Conservation (phyloP, 1,139 yeast species). For the Arxiozyma telluris region DNA sequence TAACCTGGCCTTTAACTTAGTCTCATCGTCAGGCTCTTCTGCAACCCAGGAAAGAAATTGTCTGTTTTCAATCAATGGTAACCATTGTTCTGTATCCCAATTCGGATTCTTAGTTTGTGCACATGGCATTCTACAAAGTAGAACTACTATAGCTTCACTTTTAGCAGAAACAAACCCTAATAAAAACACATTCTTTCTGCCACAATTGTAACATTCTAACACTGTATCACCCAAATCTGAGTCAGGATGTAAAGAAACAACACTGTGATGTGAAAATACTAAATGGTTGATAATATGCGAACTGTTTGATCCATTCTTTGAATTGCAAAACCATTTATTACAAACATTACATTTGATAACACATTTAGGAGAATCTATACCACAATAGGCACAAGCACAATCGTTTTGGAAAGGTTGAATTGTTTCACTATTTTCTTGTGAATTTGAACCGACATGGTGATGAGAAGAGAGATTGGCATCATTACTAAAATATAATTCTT, state of each 20-base stretch:
- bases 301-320: conserved; percentile 49
- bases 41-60: conserved; percentile 79
- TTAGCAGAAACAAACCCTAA: conserved; percentile 87
- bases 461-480: neutral
- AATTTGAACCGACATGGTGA: neutral
- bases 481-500: conserved; percentile 1
- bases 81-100: conserved; percentile 91
- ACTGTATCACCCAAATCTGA: conserved; percentile 79
- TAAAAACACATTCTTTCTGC: conserved; percentile 68
- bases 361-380: conserved; percentile 53
- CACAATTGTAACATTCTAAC: conserved; percentile 87
- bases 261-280: conserved; percentile 71
- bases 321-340: conserved; percentile 85
- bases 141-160: conserved; percentile 77
- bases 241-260: conserved; percentile 66
- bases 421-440: neutral
- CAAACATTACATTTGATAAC: conserved; percentile 75
- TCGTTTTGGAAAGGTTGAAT: neutral
- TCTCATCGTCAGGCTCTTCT: conserved; percentile 57
- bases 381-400: conserved; percentile 59
- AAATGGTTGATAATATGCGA: conserved; percentile 85
- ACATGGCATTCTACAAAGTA: conserved; percentile 83
- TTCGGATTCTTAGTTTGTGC: conserved; percentile 64
- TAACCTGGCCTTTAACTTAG: conserved; percentile 43
- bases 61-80: conserved; percentile 71